Conservation (phyloP, 2,329 filamentous ascomycete species). For the Blastomyces percursus region DNA sequence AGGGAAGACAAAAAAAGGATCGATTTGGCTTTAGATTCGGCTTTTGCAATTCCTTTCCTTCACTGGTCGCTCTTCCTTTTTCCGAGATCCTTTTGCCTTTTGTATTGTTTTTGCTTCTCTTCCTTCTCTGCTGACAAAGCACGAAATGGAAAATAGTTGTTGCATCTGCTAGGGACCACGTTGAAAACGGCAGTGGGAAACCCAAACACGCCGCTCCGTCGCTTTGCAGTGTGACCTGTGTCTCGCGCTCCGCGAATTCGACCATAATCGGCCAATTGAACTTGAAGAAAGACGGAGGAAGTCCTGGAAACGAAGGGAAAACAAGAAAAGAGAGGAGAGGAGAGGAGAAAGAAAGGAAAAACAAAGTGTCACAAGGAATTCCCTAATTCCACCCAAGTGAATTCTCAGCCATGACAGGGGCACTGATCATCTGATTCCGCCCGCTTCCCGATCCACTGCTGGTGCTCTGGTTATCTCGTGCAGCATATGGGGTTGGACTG, state of each 20-base stretch:
- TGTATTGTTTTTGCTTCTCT: background rate
- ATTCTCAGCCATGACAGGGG: constrained; percentile 86
- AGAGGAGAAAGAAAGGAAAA: background rate
- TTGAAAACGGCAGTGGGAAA: background rate
- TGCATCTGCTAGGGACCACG: background rate
- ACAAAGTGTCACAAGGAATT: too few relatives aligned
- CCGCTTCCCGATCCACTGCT: constrained; percentile 55
- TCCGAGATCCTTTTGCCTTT: background rate
- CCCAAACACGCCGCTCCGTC: too few relatives aligned
- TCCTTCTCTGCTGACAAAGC: background rate
- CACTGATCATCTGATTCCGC: constrained; percentile 61
- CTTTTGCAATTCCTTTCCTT: background rate
- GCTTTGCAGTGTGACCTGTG: too few relatives aligned
- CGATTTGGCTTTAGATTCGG: background rate
- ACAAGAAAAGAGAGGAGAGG: background rate
- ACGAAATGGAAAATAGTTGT: background rate
- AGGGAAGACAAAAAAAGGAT: background rate
- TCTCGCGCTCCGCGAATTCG: background rate
- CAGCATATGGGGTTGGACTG: constrained; percentile 35
- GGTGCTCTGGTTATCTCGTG: constrained; percentile 38
- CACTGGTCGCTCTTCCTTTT: background rate
- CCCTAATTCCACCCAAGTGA: constrained; percentile 86
- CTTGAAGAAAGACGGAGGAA: background rate
- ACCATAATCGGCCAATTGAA: background rate
- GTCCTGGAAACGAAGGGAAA: background rate